phyloP scores from a whole-genome alignment of 2,329 filamentous ascomycete species.

The Aspergillus sp. region DNA sequence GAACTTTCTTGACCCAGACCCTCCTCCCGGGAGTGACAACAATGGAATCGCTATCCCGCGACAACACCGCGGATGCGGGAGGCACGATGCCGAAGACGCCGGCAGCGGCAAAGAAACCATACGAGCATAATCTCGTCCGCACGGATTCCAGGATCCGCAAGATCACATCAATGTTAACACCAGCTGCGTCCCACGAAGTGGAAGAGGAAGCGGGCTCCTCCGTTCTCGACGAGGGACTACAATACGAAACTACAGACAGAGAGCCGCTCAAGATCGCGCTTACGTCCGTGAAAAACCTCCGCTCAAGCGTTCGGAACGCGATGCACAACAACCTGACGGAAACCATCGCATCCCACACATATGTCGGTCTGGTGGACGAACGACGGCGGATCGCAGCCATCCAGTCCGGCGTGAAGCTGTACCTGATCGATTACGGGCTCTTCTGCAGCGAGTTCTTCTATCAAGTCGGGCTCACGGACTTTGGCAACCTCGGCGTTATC shows the following conservation, averaged over 20 bases:
- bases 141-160: constrained; percentile 88
- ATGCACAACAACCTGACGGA: constrained; percentile 87
- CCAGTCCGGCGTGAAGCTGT: constrained; percentile 88
- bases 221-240: constrained; percentile 50
- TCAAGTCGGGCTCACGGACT: constrained; percentile 90
- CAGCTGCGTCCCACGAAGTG: constrained; percentile 40
- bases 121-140: constrained; percentile 85
- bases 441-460: constrained; percentile 89
- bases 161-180: constrained; percentile 93
- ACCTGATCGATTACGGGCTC: constrained; percentile 89
- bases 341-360: constrained; percentile 82
- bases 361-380: constrained; percentile 90
- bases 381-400: constrained; percentile 84
- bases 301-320: constrained; percentile 72
- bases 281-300: constrained; percentile 81
- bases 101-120: constrained; percentile 53
- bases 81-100: constrained; percentile 38
- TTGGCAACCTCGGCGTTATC: constrained; percentile 88
- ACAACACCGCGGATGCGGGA: constrained; percentile 28
- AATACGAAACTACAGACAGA: constrained; percentile 72
- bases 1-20: constrained; percentile 91
- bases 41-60: constrained; percentile 40
- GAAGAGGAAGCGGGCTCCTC: constrained; percentile 32
- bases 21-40: constrained; percentile 67
- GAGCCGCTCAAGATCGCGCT: constrained; percentile 70